Base-by-base conservation (phyloP, 805 yeast genomes). In the Candida railenensis region DNA sequence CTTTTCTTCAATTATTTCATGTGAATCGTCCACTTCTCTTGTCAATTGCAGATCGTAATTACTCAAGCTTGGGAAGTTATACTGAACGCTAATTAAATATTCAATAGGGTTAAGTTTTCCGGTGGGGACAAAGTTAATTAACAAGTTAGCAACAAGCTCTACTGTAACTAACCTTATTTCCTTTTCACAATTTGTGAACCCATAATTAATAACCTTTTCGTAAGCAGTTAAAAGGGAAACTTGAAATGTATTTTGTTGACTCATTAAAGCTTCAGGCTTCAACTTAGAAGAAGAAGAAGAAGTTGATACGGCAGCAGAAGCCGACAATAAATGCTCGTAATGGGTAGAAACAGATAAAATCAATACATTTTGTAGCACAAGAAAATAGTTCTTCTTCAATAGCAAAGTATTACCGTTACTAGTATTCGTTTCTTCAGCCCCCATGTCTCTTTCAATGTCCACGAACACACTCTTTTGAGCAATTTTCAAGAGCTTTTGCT, bases 201-300 rank as follows among this genome's bases (percentile, higher is more conserved):
- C 69, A 42, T 55, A 59, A 1, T 53, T 39, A 25, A 71, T 41
- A 1, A 53, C 41, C 36, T 68, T 69, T 34, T 67, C 73, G 48
- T 68, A 57, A 1, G 64, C 41, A 2, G 54, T 28, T 37, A 72
- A 56, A 9, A 72, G 44, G 21, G 52, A 49, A 14, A 44, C 43
- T 54, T 73, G 77, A 50, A 59, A 70, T 45, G 58, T 67, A 48
- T 69, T 63, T 48, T 72, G 77, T 43, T 62, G 72, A 5, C 57
- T 40, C 75, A 71, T 70, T 34, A 72, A 59, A 2, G 67, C 53
- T 46, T 72, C 77, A 0, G 77, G 76, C 42, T 70, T 70, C 63
- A 69, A 48, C 51, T 70, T 72, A 2, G 74, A 61, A 4, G 72
- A 69, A 1, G 71, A 62, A 0, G 69, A 56, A 3, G 69, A 51